phyloP scores from a whole-genome alignment of 768 basidiomycete species.

The Cystobasidium tubakii region DNA sequence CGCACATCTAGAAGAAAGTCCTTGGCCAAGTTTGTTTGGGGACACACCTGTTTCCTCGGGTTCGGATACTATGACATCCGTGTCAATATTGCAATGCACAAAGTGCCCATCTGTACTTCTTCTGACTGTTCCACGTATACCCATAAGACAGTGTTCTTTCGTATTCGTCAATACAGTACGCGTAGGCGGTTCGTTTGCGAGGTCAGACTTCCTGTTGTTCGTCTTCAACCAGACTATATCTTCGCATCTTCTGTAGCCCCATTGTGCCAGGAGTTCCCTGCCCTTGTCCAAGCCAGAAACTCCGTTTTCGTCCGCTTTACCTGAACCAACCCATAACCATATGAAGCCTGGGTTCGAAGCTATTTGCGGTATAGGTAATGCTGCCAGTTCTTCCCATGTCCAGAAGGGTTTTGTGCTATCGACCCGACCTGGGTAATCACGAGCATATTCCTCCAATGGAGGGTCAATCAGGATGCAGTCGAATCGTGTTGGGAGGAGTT shows the following conservation, averaged over 20 bases:
- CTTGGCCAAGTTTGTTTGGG: no score
- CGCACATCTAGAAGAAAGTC: not conserved
- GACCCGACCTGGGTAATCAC: conserved; percentile 1
- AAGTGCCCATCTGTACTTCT: conserved; percentile 92
- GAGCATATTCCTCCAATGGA: conserved; percentile 50
- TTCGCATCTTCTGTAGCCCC: conserved; percentile 88
- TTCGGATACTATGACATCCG: conserved; percentile 96
- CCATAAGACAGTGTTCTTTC: conserved; percentile 94
- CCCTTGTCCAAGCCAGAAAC: conserved; percentile 73
- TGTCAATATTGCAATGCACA: conserved; percentile 97
- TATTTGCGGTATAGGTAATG: conserved; percentile 71
- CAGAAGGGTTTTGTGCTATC: conserved; percentile 46
- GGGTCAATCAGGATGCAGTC: conserved; percentile 88
- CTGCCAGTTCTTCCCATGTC: conserved; percentile 75
- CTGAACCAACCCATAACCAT: conserved; percentile 92
- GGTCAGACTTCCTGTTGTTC: conserved; percentile 61
- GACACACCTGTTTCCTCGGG: conserved; percentile 61
- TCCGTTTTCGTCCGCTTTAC: conserved; percentile 59
- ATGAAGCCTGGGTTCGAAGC: conserved; percentile 89
- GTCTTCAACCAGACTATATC: conserved; percentile 99
- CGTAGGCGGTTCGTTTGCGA: conserved; percentile 78
- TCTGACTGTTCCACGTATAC: conserved; percentile 91
- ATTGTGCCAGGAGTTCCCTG: conserved; percentile 78
- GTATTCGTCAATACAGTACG: conserved; percentile 79
- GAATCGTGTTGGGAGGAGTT: conserved; percentile 63